phyloP scores from a whole-genome alignment of 306 rosid species.

The Psophocarpus tetragonolobus region DNA sequence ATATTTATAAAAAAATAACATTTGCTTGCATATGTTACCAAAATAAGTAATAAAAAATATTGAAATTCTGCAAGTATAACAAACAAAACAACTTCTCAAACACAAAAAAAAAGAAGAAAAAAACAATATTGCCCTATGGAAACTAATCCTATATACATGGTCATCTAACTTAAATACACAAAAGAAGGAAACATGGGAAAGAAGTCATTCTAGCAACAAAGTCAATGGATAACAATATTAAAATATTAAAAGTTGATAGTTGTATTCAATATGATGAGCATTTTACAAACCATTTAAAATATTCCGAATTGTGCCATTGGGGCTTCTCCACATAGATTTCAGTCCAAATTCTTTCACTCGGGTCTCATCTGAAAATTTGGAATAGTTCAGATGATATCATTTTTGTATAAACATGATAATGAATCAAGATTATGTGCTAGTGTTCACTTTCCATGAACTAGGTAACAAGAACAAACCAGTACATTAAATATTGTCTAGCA shows the following conservation, averaged over 20 bases:
- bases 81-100: not conserved
- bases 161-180: not conserved
- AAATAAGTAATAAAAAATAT: slow-evolving; percentile 18
- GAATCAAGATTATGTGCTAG: slow-evolving; percentile 5
- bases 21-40: not conserved
- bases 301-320: slow-evolving; percentile 95
- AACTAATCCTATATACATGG: not conserved
- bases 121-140: not conserved
- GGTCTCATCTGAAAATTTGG: slow-evolving; percentile 71
- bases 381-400: slow-evolving; percentile 1
- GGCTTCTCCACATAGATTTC: slow-evolving; percentile 99
- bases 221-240: slow-evolving; percentile 19
- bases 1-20: not conserved
- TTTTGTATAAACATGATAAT: not conserved
- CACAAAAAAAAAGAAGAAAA: too few relatives aligned
- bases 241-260: slow-evolving; percentile 14
- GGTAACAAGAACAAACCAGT: not conserved
- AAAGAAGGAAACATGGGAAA: not conserved
- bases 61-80: not conserved
- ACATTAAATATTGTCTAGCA: not conserved
- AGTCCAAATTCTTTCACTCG: slow-evolving; percentile 94
- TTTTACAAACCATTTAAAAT: slow-evolving; percentile 75
- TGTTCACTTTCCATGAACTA: slow-evolving; percentile 18
- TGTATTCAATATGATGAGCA: slow-evolving; percentile 7
- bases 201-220: not conserved